Conservation (phyloP, 768 basidiomycete genomes). For the Gautieria morchelliformis region DNA sequence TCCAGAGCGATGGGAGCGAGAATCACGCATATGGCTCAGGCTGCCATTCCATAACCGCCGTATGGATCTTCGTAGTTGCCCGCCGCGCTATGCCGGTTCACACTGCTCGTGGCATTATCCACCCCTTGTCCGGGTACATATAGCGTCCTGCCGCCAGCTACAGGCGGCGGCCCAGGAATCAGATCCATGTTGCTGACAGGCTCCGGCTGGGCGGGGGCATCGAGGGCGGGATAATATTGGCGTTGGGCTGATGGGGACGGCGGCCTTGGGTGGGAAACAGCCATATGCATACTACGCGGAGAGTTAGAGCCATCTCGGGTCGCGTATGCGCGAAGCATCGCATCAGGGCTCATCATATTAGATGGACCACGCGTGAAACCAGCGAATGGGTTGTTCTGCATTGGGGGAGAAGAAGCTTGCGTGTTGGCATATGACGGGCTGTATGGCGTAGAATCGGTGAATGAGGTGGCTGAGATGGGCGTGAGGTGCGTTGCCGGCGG, state of each 20-base stretch:
- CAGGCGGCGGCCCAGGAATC: background rate
- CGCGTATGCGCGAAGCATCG: constrained; percentile 69
- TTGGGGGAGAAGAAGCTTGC: constrained; percentile 16
- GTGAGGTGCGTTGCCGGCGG: constrained; percentile 1
- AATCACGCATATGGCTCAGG: no score
- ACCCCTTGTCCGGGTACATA: no score
- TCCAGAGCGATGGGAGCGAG: no score
- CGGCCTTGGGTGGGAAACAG: background rate
- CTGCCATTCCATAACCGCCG: no score
- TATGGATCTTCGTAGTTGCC: no score
- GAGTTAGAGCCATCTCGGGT: constrained; percentile 25
- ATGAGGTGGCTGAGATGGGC: constrained; percentile 3
- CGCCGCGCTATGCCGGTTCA: no score
- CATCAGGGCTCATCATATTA: constrained; percentile 52
- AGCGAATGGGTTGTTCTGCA: constrained; percentile 5
- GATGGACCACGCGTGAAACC: constrained; percentile 19
- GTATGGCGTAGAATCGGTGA: constrained; percentile 3
- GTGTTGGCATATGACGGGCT: constrained; percentile 2
- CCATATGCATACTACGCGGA: constrained; percentile 5
- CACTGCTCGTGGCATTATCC: no score
- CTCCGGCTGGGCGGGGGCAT: constrained; percentile 3
- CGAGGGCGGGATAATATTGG: background rate
- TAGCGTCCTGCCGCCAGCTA: no score
- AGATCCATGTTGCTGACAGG: background rate
- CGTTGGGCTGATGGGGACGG: background rate